Percentiles rank a stretch among this genome's conserved stretches.
Conservation (phyloP, 2,329 filamentous ascomycete genomes). For the Dryadomyces quercus-mongolicae region DNA sequence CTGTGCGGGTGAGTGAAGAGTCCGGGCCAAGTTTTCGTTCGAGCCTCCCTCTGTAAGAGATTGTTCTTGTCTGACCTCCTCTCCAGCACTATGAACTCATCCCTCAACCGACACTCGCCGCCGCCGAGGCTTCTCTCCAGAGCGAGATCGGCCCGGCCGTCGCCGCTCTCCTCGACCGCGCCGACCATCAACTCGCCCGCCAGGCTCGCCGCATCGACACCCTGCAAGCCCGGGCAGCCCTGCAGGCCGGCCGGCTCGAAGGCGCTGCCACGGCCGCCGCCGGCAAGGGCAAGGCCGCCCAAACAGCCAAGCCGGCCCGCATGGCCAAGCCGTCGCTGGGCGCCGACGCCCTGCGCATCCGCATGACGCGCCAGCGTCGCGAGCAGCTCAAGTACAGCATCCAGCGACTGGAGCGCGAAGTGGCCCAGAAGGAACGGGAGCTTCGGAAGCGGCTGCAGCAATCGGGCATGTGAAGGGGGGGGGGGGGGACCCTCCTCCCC, state of each 20-base stretch:
- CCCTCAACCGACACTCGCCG: slow-evolving; percentile 68
- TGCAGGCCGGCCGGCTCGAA: slow-evolving; percentile 60
- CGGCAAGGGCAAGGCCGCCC: background rate
- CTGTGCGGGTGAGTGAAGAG: slow-evolving; percentile 43
- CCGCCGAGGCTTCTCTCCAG: slow-evolving; percentile 72
- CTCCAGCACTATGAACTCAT: slow-evolving; percentile 82
- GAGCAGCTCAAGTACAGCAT: slow-evolving; percentile 80
- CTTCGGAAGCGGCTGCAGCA: slow-evolving; percentile 32
- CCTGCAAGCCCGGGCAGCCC: slow-evolving; percentile 68
- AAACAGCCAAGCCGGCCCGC: background rate
- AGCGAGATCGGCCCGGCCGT: slow-evolving; percentile 87
- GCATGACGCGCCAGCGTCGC: slow-evolving; percentile 64
- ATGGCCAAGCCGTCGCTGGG: background rate
- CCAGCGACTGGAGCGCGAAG: slow-evolving; percentile 73
- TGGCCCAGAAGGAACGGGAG: slow-evolving; percentile 60
- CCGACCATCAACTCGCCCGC: slow-evolving; percentile 73
- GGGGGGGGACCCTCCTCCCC: background rate
- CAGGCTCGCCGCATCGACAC: slow-evolving; percentile 73
- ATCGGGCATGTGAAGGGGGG: background rate
- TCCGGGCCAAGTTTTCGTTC: too few species aligned
- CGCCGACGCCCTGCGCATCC: slow-evolving; percentile 35
- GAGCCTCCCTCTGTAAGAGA: too few species aligned
- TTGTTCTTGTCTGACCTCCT: too few species aligned
- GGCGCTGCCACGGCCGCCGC: slow-evolving; percentile 12
- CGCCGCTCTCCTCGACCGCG: slow-evolving; percentile 62